phyloP scores from a whole-genome alignment of 202 grass and related monocot species.

The Setaria italica region DNA sequence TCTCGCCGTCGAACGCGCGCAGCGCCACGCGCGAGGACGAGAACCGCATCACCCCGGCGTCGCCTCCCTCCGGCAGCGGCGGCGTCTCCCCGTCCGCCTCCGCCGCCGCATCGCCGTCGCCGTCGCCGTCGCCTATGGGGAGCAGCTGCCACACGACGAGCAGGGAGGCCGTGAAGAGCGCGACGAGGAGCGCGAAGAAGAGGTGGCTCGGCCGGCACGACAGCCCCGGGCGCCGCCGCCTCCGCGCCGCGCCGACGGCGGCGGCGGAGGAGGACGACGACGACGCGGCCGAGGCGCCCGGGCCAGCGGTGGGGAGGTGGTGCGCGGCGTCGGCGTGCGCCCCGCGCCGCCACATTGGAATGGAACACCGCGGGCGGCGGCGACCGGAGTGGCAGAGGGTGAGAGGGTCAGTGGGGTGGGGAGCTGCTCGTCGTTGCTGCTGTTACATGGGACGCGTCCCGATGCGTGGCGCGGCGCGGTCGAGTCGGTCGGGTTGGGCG shows the following conservation, averaged over 20 bases:
- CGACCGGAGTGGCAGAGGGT: neutral
- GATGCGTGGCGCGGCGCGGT: neutral
- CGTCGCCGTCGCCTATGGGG: conserved; percentile 54
- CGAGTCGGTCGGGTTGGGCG: conserved; percentile 11
- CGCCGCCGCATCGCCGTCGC: conserved; percentile 14
- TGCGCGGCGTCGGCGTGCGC: conserved; percentile 55
- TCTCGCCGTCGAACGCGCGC: conserved; percentile 60
- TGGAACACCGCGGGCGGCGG: neutral
- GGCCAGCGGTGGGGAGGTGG: conserved; percentile 31
- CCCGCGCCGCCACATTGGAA: conserved; percentile 70
- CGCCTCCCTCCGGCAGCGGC: neutral
- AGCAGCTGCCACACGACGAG: conserved; percentile 76
- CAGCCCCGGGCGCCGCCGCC: conserved; percentile 49
- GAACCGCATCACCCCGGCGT: conserved; percentile 47
- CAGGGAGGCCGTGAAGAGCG: conserved; percentile 61
- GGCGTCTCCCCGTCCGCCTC: conserved; percentile 32
- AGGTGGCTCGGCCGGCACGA: conserved; percentile 62
- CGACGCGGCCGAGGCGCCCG: neutral
- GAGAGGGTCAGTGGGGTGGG: conserved; percentile 16
- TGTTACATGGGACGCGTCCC: conserved; percentile 34
- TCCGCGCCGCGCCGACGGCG: conserved; percentile 12
- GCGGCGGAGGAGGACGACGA: neutral
- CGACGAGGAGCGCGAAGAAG: conserved; percentile 68
- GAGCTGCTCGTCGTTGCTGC: conserved; percentile 28
- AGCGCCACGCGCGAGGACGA: conserved; percentile 53